A percentile compares a stretch with the other conserved stretches of the same genome.
These are phyloP conservation scores for Fraxinus paxiana DNA, from an alignment of 305 asterid genomes.

Conservation along the genomic window DNA sequence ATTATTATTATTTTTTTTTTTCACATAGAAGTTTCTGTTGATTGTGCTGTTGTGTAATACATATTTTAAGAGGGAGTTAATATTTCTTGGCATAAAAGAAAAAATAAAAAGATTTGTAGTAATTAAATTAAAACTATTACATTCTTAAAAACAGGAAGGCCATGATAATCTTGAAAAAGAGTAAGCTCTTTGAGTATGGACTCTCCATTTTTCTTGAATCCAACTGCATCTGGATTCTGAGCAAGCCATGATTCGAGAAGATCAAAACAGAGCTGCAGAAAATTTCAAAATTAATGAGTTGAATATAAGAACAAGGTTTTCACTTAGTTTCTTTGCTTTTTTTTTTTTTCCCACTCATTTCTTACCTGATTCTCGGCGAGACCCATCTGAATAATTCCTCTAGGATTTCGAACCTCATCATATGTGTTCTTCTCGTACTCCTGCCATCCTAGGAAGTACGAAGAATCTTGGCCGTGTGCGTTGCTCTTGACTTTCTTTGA, in stretches of 20 bases:
- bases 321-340: no score
- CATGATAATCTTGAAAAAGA: slow-evolving; percentile 47
- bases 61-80: no score
- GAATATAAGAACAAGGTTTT: not conserved
- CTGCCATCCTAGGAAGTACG: slow-evolving; percentile 56
- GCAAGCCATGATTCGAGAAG: slow-evolving; percentile 38
- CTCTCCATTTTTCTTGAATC: slow-evolving; percentile 34
- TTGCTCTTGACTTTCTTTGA: slow-evolving; percentile 45
- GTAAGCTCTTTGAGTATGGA: slow-evolving; percentile 42
- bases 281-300: not conserved
- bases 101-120: no score
- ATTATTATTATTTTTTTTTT: no score
- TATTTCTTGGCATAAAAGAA: no score
- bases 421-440: slow-evolving; percentile 52
- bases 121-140: not conserved
- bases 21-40: no score
- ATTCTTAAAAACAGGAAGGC: slow-evolving; percentile 40
- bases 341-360: no score
- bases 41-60: no score
- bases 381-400: slow-evolving; percentile 56
- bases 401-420: slow-evolving; percentile 38
- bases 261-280: slow-evolving; percentile 39
- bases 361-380: slow-evolving; percentile 54
- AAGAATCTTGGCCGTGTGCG: slow-evolving; percentile 60
- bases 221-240: slow-evolving; percentile 36